Evolutionary conservation across 805 yeast genomes (phyloP), one percentile per base, ranked within the genome.

Genomic region (Myxozyma geophila): DNA sequence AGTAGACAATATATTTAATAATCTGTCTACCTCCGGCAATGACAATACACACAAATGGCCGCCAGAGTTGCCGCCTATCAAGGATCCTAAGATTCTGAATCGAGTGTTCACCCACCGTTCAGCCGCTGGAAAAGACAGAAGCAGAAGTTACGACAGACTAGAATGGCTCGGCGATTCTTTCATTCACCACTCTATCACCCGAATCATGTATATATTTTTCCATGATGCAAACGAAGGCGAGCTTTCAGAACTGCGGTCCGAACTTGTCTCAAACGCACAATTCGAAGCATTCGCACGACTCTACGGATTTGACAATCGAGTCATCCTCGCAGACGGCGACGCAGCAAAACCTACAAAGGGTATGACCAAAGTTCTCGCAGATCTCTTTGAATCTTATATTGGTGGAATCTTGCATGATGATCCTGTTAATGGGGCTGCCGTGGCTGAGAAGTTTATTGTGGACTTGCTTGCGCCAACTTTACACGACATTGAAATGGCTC

Each of bases 361-460:
- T 36, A 62, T 63, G 15, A 33, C 43, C 6, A 95, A 95, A 73
- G 78, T 89, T 3, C 83, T 82, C 71, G 97, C 98, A 0, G 99
- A 93, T 79, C 85, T 89, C 0, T 90, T 93, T 73, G 99, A 95
- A 76, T 97, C 98, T 0, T 93, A 93, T 70, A 81, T 95, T 52
- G 98, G 97, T 7, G 99, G 96, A 0, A 75, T 93, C 39, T 82
- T 82, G 7, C 79, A 84, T 23, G 96, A 89, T 67, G 78, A 82
- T 50, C 75, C 78, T 23, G 37, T 36, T n/a, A 41, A 49, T 37
- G 78, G 77, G 8, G 67, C 70, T 5, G 56, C 59, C 0, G 69
- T 65, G 2, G 75, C 73, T 1, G 69, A 70, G 15, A 40, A 68
- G 8, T 79, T 80, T 79, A 70, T 78, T 9, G 48, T 54, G 7